Evolutionary conservation across 331 rosid species (phyloP).

Genomic region (Quercus tomentella): DNA sequence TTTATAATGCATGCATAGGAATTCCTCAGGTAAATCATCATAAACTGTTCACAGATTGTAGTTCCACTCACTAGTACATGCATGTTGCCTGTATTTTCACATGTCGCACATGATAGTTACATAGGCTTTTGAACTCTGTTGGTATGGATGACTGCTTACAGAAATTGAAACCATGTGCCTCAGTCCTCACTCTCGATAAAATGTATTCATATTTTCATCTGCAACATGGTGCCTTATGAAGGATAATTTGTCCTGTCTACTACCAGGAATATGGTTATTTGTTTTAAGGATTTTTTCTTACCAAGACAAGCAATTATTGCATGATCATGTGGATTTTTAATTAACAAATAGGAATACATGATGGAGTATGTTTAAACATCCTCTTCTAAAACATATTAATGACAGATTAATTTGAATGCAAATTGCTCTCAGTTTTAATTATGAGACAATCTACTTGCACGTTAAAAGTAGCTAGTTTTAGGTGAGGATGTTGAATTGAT

Average conservation of each 20-base stretch:
- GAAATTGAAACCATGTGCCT: not conserved
- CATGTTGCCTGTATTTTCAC: not conserved
- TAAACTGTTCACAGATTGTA: not conserved
- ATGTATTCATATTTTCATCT: not conserved
- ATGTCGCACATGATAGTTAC: not conserved
- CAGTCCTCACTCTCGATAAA: not conserved
- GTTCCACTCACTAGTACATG: not conserved
- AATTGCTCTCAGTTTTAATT: not conserved
- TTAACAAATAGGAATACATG: not conserved
- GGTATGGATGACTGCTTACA: not conserved
- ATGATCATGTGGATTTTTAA: not conserved
- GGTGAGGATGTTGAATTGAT: not conserved
- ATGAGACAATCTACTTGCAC: not conserved
- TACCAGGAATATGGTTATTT: not conserved
- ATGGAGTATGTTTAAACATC: not conserved
- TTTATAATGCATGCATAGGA: conserved; percentile 17
- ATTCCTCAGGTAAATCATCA: conserved; percentile 4
- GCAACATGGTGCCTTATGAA: not conserved
- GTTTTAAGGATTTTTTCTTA: not conserved
- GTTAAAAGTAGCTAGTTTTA: not conserved
- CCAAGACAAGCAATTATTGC: not conserved
- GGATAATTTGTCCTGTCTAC: not conserved
- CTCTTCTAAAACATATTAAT: not conserved
- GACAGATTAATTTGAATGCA: not conserved
- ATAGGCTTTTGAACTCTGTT: not conserved